Percentiles rank a stretch among this genome's conserved stretches.
phyloP scores from a whole-genome alignment of 495 filamentous ascomycete genomes.

The Platismatia glauca region DNA sequence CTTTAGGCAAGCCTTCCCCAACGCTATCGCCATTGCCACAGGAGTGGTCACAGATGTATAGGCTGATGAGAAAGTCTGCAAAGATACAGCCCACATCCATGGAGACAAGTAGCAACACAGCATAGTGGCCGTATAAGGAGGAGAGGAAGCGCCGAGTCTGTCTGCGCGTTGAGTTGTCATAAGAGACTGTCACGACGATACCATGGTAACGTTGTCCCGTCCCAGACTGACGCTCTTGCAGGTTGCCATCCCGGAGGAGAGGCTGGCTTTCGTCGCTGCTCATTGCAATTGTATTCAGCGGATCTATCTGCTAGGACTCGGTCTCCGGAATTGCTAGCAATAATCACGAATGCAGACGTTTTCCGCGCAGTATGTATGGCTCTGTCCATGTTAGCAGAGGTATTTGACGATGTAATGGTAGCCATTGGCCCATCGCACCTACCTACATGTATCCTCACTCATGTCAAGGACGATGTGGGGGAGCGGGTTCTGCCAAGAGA shows the following conservation, averaged over 20 bases:
- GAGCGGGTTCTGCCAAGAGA: not conserved
- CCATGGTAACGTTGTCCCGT: conserved; percentile 2
- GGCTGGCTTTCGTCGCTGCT: conserved; percentile 9
- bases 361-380: not conserved
- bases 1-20: conserved; percentile 30
- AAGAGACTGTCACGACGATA: conserved; percentile 4
- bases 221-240: not conserved
- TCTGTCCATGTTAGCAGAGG: not conserved
- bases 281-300: not conserved
- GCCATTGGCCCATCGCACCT: not conserved
- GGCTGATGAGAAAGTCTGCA: conserved; percentile 52
- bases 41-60: conserved; percentile 49
- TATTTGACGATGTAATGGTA: not conserved
- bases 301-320: not conserved
- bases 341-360: not conserved
- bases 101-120: conserved; percentile 45
- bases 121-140: conserved; percentile 50
- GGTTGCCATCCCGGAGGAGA: conserved; percentile 1
- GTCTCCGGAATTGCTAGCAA: not conserved
- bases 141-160: conserved; percentile 36
- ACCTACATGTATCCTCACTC: not conserved
- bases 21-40: conserved; percentile 24
- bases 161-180: conserved; percentile 7
- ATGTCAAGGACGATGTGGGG: not conserved
- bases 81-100: conserved; percentile 52